Percentiles rank a stretch among this genome's conserved stretches.
Evolutionary conservation across 768 basidiomycete genomes (phyloP).

Genomic region (Dentipellis sp.): DNA sequence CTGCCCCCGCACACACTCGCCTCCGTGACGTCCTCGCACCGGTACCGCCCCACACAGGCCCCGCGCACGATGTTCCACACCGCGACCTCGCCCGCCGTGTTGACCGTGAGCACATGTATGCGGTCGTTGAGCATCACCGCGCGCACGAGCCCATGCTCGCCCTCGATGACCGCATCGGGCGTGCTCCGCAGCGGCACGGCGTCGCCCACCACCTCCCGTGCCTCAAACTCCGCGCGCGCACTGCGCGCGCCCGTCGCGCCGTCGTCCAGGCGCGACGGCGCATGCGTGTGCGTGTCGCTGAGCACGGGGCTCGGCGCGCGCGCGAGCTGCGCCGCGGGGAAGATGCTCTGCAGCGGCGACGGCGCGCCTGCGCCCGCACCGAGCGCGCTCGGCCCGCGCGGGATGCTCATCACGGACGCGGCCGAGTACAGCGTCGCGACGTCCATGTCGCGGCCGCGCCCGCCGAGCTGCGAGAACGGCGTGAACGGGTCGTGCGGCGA

Average conservation of each 20-base stretch:
- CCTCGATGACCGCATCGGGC: conserved; percentile 67
- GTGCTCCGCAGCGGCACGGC: conserved; percentile 44
- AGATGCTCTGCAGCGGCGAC: conserved; percentile 27
- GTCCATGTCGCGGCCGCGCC: conserved; percentile 45
- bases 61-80: conserved; percentile 89
- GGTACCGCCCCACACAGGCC: conserved; percentile 63
- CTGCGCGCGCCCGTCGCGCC: conserved; percentile 26
- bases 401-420: conserved; percentile 67
- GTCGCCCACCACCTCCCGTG: conserved; percentile 74
- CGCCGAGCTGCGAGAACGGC: conserved; percentile 35
- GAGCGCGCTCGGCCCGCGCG: conserved; percentile 22
- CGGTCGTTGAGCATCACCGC: conserved; percentile 80
- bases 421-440: conserved; percentile 85
- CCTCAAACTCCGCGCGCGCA: conserved; percentile 46
- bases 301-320: conserved; percentile 23
- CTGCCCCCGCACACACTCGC: conserved; percentile 34
- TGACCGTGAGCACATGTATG: conserved; percentile 83
- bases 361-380: conserved; percentile 15
- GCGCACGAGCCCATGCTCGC: conserved; percentile 76
- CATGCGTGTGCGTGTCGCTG: conserved; percentile 13
- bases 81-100: conserved; percentile 80
- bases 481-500: conserved; percentile 44
- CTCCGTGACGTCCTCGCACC: conserved; percentile 53
- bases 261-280: conserved; percentile 13
- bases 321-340: conserved; percentile 20